Percentiles rank a stretch among this genome's conserved stretches.
Evolutionary conservation across 208 protist genomes (phyloP).

Genomic region (Wallacemonas sp.): DNA sequence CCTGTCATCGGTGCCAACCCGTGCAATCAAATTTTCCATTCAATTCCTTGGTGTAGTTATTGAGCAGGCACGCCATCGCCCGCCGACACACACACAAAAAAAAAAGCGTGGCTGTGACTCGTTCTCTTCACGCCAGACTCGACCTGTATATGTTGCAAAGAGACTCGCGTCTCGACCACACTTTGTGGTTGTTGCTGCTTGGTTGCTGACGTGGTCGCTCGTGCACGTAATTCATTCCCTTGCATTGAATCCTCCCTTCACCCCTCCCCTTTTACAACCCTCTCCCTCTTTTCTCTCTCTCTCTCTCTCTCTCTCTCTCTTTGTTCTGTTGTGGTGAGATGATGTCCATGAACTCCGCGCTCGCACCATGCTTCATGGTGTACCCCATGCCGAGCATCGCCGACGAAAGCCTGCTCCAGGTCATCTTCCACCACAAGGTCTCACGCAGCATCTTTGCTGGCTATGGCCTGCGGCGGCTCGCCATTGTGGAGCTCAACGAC

Average conservation of each 20-base stretch:
- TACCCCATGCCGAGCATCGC: constrained; percentile 70
- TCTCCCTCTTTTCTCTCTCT: constrained; percentile 7
- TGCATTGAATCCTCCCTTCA: background rate
- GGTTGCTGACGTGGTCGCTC: background rate
- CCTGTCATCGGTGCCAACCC: too few species aligned
- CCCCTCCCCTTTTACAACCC: background rate
- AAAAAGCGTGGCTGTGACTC: too few species aligned
- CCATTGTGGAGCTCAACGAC: constrained; percentile 59
- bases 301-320: background rate
- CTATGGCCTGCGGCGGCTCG: constrained; percentile 56
- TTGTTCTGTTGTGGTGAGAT: background rate
- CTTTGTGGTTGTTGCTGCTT: too few species aligned
- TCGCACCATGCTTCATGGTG: constrained; percentile 51
- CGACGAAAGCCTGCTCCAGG: constrained; percentile 69
- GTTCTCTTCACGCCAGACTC: too few species aligned
- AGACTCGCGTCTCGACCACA: too few species aligned
- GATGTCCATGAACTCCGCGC: background rate
- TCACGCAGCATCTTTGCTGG: constrained; percentile 62
- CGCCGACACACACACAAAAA: too few species aligned
- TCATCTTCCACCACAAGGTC: constrained; percentile 57
- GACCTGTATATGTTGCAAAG: too few species aligned
- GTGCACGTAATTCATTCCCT: background rate
- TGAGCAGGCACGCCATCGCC: too few species aligned
- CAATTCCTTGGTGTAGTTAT: too few species aligned
- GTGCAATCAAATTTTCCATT: too few species aligned